Evolutionary conservation across 75 land plant species (phyloP), one percentile per base, ranked within the genome.

Genomic region (Azolla pinnata): DNA sequence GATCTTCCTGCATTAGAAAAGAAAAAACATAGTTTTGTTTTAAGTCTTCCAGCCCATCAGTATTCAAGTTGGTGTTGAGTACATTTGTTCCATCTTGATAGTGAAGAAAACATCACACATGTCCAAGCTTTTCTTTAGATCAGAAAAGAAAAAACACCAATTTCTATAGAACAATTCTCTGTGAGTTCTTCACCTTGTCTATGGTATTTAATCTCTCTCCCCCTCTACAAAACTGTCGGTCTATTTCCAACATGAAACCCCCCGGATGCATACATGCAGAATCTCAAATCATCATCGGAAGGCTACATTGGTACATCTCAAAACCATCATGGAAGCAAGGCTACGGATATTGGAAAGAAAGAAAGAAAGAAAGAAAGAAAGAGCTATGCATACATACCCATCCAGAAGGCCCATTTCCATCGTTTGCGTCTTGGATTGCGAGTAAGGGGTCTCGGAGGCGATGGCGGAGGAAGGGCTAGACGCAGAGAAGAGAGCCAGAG

Each of bases 1-100:
- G 32, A 90, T 86, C 54, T 79, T 84, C 70, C 96, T 87, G 79
- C 67, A 73, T 48, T 21, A 51, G n/a, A 17, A 45, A 42, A 35
- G 23, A n/a, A 0, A 26, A 38, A 4, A 44, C n/a, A n/a, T n/a
- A n/a, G n/a, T n/a, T n/a, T n/a, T n/a, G n/a, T n/a, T n/a, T n/a
- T n/a, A n/a, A n/a, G n/a, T n/a, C n/a, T n/a, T n/a, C n/a, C n/a
- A n/a, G n/a, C n/a, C n/a, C n/a, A n/a, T n/a, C n/a, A n/a, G n/a
- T n/a, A n/a, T n/a, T n/a, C n/a, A n/a, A n/a, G n/a, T n/a, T n/a
- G n/a, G n/a, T n/a, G n/a, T n/a, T n/a, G n/a, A n/a, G n/a, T n/a
- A n/a, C n/a, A n/a, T n/a, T n/a, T n/a, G n/a, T n/a, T n/a, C n/a
- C n/a, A n/a, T n/a, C n/a, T n/a, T n/a, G 49, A 46, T 46, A 4